Evolutionary conservation across 345 rosid species (phyloP).

Genomic region (Geranium brycei): DNA sequence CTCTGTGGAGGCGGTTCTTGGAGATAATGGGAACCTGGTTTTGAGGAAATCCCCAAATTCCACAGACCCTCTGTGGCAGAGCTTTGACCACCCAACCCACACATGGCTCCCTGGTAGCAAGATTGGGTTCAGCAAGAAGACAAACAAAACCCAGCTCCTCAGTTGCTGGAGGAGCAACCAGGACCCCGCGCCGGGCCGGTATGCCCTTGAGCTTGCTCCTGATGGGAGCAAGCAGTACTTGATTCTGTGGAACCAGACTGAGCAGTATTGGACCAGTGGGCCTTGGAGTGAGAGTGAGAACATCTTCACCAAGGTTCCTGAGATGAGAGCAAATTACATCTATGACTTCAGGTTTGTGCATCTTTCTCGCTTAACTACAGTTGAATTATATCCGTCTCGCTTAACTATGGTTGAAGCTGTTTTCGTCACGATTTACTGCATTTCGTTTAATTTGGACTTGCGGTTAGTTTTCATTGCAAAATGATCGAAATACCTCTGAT

Average conservation of each 20-base stretch:
- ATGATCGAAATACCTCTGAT: too few relatives aligned
- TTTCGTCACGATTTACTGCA: too few relatives aligned
- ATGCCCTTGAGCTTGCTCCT: constrained; percentile 51
- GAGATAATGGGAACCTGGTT: constrained; percentile 51
- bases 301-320: constrained; percentile 46
- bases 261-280: constrained; percentile 54
- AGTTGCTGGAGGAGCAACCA: constrained; percentile 49
- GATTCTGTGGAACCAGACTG: constrained; percentile 39
- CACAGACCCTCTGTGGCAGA: constrained; percentile 43
- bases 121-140: constrained; percentile 31
- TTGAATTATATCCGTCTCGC: too few relatives aligned
- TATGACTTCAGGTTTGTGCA: constrained; percentile 36
- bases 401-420: too few relatives aligned
- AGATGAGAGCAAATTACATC: constrained; percentile 43
- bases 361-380: too few relatives aligned
- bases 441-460: too few relatives aligned
- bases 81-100: constrained; percentile 50
- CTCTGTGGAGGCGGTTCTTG: constrained; percentile 34
- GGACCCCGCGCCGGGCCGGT: constrained; percentile 65
- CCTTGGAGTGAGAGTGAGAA: constrained; percentile 30
- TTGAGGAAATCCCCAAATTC: constrained; percentile 21
- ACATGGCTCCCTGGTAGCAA: constrained; percentile 74
- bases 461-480: too few relatives aligned
- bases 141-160: constrained; percentile 23
- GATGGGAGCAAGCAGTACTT: constrained; percentile 35